phyloP scores from a whole-genome alignment of 2,329 filamentous ascomycete species.

The Clonostachys sp. region DNA sequence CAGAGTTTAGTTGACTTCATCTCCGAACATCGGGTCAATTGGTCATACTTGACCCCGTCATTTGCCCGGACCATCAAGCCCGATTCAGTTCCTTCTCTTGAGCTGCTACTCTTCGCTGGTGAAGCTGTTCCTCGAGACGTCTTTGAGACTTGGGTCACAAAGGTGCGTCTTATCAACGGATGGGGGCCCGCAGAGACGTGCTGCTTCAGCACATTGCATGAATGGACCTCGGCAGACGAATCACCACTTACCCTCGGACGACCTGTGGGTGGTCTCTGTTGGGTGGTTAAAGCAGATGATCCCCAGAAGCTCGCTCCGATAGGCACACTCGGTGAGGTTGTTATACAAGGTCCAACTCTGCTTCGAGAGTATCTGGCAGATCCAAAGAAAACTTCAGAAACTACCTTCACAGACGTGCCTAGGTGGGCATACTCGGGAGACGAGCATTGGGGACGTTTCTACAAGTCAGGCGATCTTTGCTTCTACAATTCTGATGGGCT shows the following conservation, averaged over 20 bases:
- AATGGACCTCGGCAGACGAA: background rate
- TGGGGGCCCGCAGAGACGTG: constrained; percentile 7
- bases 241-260: constrained; percentile 3
- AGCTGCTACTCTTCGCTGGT: constrained; percentile 4
- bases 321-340: constrained; percentile 7
- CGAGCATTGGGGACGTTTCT: constrained; percentile 3
- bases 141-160: constrained; percentile 3
- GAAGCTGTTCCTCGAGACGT: constrained; percentile 5
- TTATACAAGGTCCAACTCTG: constrained; percentile 23
- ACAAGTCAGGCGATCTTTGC: constrained; percentile 7
- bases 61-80: background rate
- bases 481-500: constrained; percentile 1
- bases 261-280: constrained; percentile 5
- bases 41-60: background rate
- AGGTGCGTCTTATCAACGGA: constrained; percentile 4
- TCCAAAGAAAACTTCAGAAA: constrained; percentile 14
- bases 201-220: constrained; percentile 4
- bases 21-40: background rate
- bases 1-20: background rate
- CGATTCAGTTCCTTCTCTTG: background rate
- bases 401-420: background rate
- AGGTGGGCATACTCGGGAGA: constrained; percentile 15
- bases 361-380: constrained; percentile 41
- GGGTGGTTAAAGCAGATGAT: constrained; percentile 6
- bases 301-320: constrained; percentile 3